These are phyloP conservation scores for Grosmannia penicillata DNA, from an alignment of 2,329 filamentous ascomycete species.

Conservation along the genomic window DNA sequence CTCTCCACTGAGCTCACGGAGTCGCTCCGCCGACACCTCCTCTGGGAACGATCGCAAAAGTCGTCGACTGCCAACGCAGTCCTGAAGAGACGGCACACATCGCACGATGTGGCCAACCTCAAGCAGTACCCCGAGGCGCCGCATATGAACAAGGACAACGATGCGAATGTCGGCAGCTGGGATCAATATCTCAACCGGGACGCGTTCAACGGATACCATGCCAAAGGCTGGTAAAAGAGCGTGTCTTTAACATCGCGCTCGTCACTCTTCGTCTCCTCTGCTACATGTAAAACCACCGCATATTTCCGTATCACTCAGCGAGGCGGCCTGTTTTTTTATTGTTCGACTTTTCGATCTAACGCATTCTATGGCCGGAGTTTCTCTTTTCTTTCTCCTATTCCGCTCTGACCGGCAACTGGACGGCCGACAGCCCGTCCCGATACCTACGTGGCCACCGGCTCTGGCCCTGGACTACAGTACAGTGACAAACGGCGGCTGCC, in stretches of 20 bases:
- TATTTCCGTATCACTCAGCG: background rate
- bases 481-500: background rate
- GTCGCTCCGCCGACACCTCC: conserved; percentile 75
- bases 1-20: conserved; percentile 87
- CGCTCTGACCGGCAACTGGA: too few relatives aligned
- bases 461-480: too few relatives aligned
- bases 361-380: background rate
- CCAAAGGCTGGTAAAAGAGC: conserved; percentile 61
- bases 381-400: background rate
- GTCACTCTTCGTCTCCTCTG: background rate
- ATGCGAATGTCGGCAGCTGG: conserved; percentile 56
- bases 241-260: background rate
- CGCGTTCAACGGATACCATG: conserved; percentile 65
- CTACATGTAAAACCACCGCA: background rate
- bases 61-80: conserved; percentile 78
- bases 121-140: conserved; percentile 61
- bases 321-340: background rate
- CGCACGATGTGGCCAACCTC: conserved; percentile 79
- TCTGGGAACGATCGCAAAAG: conserved; percentile 94
- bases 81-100: conserved; percentile 78
- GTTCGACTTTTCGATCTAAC: background rate
- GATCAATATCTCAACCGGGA: conserved; percentile 79
- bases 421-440: too few relatives aligned
- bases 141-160: conserved; percentile 44
- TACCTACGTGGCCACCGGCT: too few relatives aligned